Base-by-base conservation (phyloP, 176 grass and related monocot species). In the Eremochloa ophiuroides region DNA sequence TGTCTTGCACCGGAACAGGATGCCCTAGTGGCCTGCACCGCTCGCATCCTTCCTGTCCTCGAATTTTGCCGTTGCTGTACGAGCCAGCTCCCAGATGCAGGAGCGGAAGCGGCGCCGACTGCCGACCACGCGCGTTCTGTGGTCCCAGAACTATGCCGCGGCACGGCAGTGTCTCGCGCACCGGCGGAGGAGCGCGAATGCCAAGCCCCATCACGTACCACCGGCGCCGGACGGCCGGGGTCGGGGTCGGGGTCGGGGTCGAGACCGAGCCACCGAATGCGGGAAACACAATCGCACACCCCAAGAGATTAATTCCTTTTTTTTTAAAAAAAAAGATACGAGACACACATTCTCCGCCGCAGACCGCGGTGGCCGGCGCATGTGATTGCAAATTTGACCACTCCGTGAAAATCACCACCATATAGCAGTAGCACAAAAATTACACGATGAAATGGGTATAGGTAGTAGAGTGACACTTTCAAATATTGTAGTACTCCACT, bases 301-400 rank as follows among this genome's bases (percentile, higher is more conserved):
- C 66, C 46, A 18, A 8, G 15, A 28, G 15, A 5, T 15, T 22
- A 22, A 35, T 35, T 35, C n/a, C n/a, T n/a, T 35, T 35, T 35
- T 40, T 18, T 48, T 7, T 7, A 50, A 59, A 5, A 4, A 47
- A 74, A 14, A 9, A 1, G 60, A 66, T 17, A 61, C 85, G 39
- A 3, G 62, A 85, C 71, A 84, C 80, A 73, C 69, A 85, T 81
- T 71, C 82, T 25, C 82, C 82, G 87, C 63, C 63, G 71, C 65
- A 47, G 31, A 83, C 41, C 42, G 65, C 72, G 78, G n/a, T 12
- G 42, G 15, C 77, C 40, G 26, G 63, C 71, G 53, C 71, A 68
- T 76, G 77, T 13, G 25, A 72, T 29, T 26, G 70, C 59, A 28
- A 39, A 16, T 12, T 13, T 38, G 20, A 58, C 23, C 55, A 12